Evolutionary conservation across 805 yeast genomes (phyloP), one percentile per base, ranked within the genome.

Genomic region (Yarrowia osloensis): DNA sequence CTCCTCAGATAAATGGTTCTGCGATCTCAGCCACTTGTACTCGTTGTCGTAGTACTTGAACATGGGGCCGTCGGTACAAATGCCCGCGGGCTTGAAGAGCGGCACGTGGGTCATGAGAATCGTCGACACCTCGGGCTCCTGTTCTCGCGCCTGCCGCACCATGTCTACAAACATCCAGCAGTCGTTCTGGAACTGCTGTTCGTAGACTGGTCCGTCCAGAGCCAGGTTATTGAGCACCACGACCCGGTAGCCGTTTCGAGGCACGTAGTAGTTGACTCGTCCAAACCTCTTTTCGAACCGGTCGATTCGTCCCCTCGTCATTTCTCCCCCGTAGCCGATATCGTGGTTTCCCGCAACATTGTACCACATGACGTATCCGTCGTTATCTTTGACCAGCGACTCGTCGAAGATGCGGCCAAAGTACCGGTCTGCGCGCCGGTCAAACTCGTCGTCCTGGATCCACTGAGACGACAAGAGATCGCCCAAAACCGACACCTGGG

Each of bases 271-370:
- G 77, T 94, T 94, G 73, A 91, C 91, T 71, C 86, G 85, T 37
- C 99, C 99, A 77, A 89, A 95, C 31, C 89, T 78, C 44, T 79
- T 79, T 66, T 81, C 82, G 78, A 86, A 95, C 70, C 99, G 81
- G 1, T 90, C 85, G 86, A 91, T 85, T 73, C 96, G 96, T 73
- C 91, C 97, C 80, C 87, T 86, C 0, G 97, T 92, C 46, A 96
- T 91, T 77, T 95, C 99, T 0, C 98, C 98, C 57, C 90, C 85
- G 75, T 95, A 94, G 0, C 99, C 99, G 57, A 94, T 87, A 76
- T 95, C 99, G 75, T 95, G 99, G 75, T 95, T 95, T 1, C 99
- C 99, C 1, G 96, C 88, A 55, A 95, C 79, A 75, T 95, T 95
- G 33, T 44, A 61, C 63, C 63, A 57, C 49, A 39, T 40, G 69